A percentile compares a stretch with the other conserved stretches of the same genome.
phyloP scores from a whole-genome alignment of 179 eudicot genomes.

The Corrigiola litoralis region DNA sequence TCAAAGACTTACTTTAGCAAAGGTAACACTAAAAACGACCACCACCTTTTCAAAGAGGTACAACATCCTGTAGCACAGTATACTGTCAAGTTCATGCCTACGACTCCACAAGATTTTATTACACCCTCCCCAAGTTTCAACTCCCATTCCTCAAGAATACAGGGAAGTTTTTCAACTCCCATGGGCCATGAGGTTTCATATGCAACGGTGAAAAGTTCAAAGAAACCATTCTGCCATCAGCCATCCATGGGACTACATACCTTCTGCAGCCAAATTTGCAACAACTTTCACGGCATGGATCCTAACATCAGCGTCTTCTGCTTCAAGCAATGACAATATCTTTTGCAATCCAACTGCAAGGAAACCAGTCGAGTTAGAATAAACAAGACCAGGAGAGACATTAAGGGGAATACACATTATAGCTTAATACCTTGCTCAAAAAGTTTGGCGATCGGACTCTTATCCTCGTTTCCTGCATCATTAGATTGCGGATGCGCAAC shows the following conservation, averaged over 20 bases:
- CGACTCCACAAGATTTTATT: no score
- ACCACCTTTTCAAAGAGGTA: no score
- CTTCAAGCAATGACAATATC: slow-evolving; percentile 84
- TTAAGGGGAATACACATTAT: background rate
- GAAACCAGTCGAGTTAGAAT: slow-evolving; percentile 9
- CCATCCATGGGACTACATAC: slow-evolving; percentile 25
- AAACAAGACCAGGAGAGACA: background rate
- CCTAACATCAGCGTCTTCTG: slow-evolving; percentile 81
- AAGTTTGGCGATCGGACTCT: slow-evolving; percentile 70
- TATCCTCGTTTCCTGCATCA: slow-evolving; percentile 61
- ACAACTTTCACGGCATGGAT: slow-evolving; percentile 96
- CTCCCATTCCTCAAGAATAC: no score
- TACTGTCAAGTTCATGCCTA: no score
- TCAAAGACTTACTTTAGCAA: no score
- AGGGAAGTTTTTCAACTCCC: no score
- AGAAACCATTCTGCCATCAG: background rate
- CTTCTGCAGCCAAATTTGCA: slow-evolving; percentile 96
- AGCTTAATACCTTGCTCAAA: slow-evolving; percentile 80
- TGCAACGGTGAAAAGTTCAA: background rate
- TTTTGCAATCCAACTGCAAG: slow-evolving; percentile 81
- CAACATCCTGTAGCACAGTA: no score
- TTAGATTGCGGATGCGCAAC: slow-evolving; percentile 44
- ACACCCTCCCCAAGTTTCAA: no score
- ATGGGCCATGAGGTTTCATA: background rate
- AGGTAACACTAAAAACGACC: no score